Evolutionary conservation across 148 eudicot species (phyloP).

Genomic region (Arbutus unedo): DNA sequence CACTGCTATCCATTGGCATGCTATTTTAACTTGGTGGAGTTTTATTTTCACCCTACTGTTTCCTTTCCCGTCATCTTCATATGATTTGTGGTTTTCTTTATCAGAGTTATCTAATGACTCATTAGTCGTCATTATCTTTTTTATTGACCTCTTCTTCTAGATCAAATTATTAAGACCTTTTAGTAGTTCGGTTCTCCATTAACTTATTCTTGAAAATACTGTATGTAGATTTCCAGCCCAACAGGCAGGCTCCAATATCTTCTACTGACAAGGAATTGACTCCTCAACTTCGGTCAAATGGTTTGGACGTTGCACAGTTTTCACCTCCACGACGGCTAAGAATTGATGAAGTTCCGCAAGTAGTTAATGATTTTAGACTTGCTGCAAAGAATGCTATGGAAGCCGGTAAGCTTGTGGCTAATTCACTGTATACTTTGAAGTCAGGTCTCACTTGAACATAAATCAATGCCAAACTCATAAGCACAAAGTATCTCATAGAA

Average conservation of each 20-base stretch:
- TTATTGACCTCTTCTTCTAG: neutral
- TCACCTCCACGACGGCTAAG: conserved; percentile 6
- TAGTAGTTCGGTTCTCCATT: neutral
- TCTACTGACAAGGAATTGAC: conserved; percentile 5
- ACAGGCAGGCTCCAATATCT: conserved; percentile 9
- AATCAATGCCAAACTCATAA: neutral
- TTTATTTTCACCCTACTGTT: too few relatives aligned
- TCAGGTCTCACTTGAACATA: neutral
- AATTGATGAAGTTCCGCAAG: neutral
- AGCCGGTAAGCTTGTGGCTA: conserved; percentile 7
- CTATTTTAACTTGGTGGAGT: too few relatives aligned
- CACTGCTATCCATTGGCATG: too few relatives aligned
- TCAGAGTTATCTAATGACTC: neutral
- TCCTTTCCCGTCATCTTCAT: too few relatives aligned
- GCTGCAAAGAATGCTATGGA: conserved; percentile 14
- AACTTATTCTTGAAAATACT: neutral
- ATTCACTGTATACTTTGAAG: neutral
- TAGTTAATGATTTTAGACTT: conserved; percentile 2
- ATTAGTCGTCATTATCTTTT: neutral
- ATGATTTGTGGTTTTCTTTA: too few relatives aligned
- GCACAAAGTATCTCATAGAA: too few relatives aligned
- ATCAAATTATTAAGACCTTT: neutral
- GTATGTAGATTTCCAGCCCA: neutral
- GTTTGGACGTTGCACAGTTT: neutral
- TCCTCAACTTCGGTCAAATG: conserved; percentile 2